Base-by-base conservation (phyloP, 169 alveolate genomes). In the Cryptosporidium parvum region DNA sequence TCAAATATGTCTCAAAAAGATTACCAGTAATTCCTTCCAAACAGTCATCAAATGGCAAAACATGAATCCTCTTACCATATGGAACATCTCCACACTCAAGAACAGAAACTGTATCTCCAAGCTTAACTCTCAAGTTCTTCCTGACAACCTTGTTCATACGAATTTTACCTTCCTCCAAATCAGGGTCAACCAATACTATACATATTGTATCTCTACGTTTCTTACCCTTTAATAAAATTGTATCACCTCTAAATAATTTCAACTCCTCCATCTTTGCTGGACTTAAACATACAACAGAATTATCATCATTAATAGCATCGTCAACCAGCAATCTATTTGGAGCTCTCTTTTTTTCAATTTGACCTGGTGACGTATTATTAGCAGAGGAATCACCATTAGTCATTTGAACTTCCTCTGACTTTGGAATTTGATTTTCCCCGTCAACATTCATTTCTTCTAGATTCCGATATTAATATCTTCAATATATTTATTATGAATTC, bases 221-320 rank as follows among this genome's bases (percentile, higher is more conserved):
- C 93, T 98, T 98, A n/a, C 99, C 99, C 92, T 97, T 97, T 71
- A 99, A 94, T 85, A 99, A 92, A 65, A 98, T 99, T 12, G 99
- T 98, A 91, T 98, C 99, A 26, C 99, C 99, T 73, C 99, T 95
- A 95, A 97, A 98, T 37, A 98, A 94, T 87, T 97, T 98, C 84
- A 99, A 94, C 92, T 98, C 99, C 70, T 96, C 98, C 98, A 97
- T 96, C 84, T 95, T 95, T 29, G 97, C 96, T 56, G 99, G 98
- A 65, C 98, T 96, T 89, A 98, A 92, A 58, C 98, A 97, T 65
- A 98, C 98, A 39, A 98, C 99, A n/a, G 99, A 96, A 95, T 98
- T 98, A 94, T 99, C 99, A 89, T 99, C 99, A 92, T 97, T 97
- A 75, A 95, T 93, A n/a, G 99, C 99, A 85, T 99, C 99, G 91